A percentile compares a stretch with the other conserved stretches of the same genome.
Evolutionary conservation across 1,139 yeast genomes (phyloP).

Genomic region (Fermentozyma sake): DNA sequence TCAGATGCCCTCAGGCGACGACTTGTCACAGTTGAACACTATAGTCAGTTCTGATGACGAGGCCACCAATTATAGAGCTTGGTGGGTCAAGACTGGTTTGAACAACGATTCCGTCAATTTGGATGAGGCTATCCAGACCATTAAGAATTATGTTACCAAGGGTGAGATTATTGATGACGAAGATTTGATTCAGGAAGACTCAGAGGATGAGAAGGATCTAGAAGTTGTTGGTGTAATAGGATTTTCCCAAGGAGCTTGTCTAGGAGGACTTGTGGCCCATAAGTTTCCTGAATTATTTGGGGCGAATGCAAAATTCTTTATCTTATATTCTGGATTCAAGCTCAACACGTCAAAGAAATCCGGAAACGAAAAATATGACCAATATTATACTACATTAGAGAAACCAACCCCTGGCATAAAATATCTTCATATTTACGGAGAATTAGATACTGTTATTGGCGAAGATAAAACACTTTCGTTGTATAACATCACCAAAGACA

Average conservation of each 20-base stretch:
- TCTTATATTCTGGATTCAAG: conserved; percentile 75
- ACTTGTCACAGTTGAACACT: conserved; percentile 40
- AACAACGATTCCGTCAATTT: conserved; percentile 21
- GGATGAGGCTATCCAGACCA: conserved; percentile 25
- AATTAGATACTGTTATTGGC: conserved; percentile 84
- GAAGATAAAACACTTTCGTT: conserved; percentile 62
- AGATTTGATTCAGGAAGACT: conserved; percentile 17
- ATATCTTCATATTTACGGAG: conserved; percentile 75
- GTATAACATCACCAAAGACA: conserved; percentile 47
- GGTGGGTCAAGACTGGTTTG: conserved; percentile 31
- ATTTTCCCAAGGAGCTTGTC: conserved; percentile 47
- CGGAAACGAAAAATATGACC: conserved; percentile 21
- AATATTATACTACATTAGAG: conserved; percentile 24
- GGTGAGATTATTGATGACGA: conserved; percentile 30
- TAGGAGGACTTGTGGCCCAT: conserved; percentile 37
- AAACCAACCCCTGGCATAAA: conserved; percentile 19
- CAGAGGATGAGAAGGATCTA: conserved; percentile 20
- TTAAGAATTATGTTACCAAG: conserved; percentile 25
- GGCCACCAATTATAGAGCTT: conserved; percentile 24
- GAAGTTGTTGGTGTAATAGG: conserved; percentile 42
- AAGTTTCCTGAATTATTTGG: conserved; percentile 27
- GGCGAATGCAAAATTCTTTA: conserved; percentile 47
- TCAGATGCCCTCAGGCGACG: conserved; percentile 58
- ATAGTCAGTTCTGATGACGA: conserved; percentile 20
- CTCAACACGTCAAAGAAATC: conserved; percentile 44